Conservation (phyloP, 164 flowering plant genomes). For the Berberis vulgaris region DNA sequence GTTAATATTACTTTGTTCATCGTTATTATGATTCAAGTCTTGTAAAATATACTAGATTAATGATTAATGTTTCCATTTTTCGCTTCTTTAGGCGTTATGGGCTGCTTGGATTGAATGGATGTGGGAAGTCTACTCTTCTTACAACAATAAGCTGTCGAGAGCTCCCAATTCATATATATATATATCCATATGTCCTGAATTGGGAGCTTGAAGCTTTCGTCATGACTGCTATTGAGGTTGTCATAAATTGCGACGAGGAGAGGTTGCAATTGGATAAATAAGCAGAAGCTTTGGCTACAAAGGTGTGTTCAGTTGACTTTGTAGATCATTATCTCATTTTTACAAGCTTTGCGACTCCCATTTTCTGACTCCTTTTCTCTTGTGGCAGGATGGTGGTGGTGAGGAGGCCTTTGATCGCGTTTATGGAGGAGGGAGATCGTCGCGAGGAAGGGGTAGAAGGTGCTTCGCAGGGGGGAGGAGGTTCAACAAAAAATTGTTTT, state of each 20-base stretch:
- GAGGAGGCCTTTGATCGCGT: slow-evolving; percentile 80
- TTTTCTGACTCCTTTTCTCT: too few species aligned
- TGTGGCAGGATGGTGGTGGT: slow-evolving; percentile 75
- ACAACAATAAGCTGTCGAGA: slow-evolving; percentile 81
- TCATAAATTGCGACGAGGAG: slow-evolving; percentile 89
- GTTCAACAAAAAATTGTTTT: too few species aligned
- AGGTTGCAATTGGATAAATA: slow-evolving; percentile 74
- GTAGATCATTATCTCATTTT: too few species aligned
- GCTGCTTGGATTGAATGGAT: slow-evolving; percentile 91
- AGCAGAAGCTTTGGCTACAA: slow-evolving; percentile 46
- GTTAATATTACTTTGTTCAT: neutral
- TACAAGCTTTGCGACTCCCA: too few species aligned
- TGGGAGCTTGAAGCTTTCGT: slow-evolving; percentile 96
- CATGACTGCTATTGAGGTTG: slow-evolving; percentile 87
- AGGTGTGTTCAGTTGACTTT: slow-evolving; percentile 32
- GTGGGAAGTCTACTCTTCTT: slow-evolving; percentile 95
- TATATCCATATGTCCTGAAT: slow-evolving; percentile 81
- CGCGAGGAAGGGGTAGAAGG: too few species aligned
- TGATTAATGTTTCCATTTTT: neutral
- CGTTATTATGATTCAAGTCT: neutral
- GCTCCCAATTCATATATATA: slow-evolving; percentile 95
- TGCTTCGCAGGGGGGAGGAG: too few species aligned
- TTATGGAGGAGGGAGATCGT: slow-evolving; percentile 25
- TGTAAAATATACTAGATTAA: neutral
- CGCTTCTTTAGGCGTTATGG: slow-evolving; percentile 72